A percentile compares a stretch with the other conserved stretches of the same genome.
Conservation (phyloP, 768 basidiomycete genomes). For the Tylopilus balloui region DNA sequence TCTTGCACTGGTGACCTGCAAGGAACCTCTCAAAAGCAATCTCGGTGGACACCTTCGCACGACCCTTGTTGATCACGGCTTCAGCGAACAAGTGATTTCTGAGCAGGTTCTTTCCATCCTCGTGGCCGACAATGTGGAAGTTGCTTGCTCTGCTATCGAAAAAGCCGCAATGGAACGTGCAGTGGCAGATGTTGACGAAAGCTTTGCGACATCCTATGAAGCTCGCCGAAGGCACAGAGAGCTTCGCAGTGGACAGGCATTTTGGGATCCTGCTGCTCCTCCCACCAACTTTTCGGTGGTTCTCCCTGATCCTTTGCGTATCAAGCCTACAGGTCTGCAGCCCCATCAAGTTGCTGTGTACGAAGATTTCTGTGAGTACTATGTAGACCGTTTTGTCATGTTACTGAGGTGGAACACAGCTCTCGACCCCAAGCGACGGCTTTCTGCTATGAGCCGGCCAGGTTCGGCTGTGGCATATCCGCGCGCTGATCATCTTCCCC, state of each 20-base stretch:
- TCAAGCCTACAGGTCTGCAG: slow-evolving; percentile 79
- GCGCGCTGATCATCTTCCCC: slow-evolving; percentile 40
- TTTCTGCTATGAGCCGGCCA: slow-evolving; percentile 53
- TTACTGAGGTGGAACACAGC: slow-evolving; percentile 30
- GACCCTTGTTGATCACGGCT: slow-evolving; percentile 80
- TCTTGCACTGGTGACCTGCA: slow-evolving; percentile 95
- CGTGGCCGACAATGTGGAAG: slow-evolving; percentile 88
- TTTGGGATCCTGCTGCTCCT: slow-evolving; percentile 83
- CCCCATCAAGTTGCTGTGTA: slow-evolving; percentile 83
- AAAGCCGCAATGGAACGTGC: slow-evolving; percentile 98
- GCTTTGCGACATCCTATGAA: slow-evolving; percentile 77
- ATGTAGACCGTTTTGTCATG: slow-evolving; percentile 1
- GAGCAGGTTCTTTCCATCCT: slow-evolving; percentile 77
- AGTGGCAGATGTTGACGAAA: slow-evolving; percentile 88
- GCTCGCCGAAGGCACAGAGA: slow-evolving; percentile 83
- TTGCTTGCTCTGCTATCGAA: slow-evolving; percentile 92
- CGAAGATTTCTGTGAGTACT: slow-evolving; percentile 79
- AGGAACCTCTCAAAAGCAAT: slow-evolving; percentile 92
- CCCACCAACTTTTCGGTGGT: slow-evolving; percentile 62
- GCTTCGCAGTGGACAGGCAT: slow-evolving; percentile 67
- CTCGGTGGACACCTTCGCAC: slow-evolving; percentile 85
- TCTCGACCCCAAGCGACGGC: slow-evolving; percentile 54
- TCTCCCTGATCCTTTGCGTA: slow-evolving; percentile 85
- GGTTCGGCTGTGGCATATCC: slow-evolving; percentile 67
- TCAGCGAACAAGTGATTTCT: slow-evolving; percentile 79